Conservation (phyloP, 1,284 basidiomycete species). For the Trametes polyzona region DNA sequence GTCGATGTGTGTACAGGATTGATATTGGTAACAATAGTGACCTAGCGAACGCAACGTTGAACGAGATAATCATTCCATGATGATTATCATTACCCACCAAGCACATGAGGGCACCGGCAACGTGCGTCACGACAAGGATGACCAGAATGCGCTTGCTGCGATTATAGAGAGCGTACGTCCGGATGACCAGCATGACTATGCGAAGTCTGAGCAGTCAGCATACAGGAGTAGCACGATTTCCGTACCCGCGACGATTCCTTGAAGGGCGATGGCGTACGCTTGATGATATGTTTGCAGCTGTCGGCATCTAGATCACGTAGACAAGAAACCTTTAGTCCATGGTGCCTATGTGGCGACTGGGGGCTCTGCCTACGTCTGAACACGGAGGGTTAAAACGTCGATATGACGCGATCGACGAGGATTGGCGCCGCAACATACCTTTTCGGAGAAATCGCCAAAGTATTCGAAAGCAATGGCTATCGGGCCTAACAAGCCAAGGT, state of each 20-base stretch:
- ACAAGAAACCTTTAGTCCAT: neutral
- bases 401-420: too few species aligned
- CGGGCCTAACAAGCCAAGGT: constrained; percentile 18
- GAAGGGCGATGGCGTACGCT: constrained; percentile 12
- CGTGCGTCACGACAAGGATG: constrained; percentile 14
- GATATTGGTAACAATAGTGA: constrained; percentile 11
- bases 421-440: neutral
- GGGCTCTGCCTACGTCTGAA: constrained; percentile 2
- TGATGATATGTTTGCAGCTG: constrained; percentile 21
- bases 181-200: constrained; percentile 20
- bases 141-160: constrained; percentile 22
- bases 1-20: constrained; percentile 8
- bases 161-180: constrained; percentile 26
- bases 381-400: too few species aligned
- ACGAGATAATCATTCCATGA: neutral
- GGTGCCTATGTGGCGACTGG: too few species aligned
- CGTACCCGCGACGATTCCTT: constrained; percentile 17
- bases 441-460: constrained; percentile 12
- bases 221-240: neutral
- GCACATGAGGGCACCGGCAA: constrained; percentile 15
- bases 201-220: neutral
- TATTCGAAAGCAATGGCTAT: constrained; percentile 22
- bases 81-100: constrained; percentile 4
- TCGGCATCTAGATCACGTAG: constrained; percentile 11
- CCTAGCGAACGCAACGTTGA: neutral